Evolutionary conservation across 768 basidiomycete genomes (phyloP).

Genomic region (Holtermanniella nyarrowii): DNA sequence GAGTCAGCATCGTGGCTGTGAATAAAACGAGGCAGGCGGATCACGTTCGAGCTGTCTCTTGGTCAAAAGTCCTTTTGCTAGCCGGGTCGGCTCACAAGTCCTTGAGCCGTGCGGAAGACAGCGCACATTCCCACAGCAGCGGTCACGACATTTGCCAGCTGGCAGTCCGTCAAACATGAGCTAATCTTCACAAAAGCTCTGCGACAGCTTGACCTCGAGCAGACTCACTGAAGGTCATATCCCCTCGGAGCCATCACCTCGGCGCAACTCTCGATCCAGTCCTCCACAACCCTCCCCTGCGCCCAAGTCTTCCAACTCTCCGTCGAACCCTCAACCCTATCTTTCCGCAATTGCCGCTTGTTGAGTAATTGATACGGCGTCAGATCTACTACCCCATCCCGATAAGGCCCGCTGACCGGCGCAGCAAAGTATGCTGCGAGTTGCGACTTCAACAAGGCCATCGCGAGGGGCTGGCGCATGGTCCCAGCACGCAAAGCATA

Average conservation of each 20-base stretch:
- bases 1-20: too few species aligned
- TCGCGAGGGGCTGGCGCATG: constrained; percentile 43
- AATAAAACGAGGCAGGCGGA: too few species aligned
- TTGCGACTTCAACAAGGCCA: constrained; percentile 61
- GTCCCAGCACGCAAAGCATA: constrained; percentile 95
- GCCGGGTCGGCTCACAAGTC: too few species aligned
- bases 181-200: too few species aligned
- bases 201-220: constrained; percentile 20
- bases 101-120: too few species aligned
- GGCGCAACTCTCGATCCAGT: constrained; percentile 82
- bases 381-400: constrained; percentile 56
- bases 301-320: constrained; percentile 73
- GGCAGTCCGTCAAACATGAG: too few species aligned
- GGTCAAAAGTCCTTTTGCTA: too few species aligned
- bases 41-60: too few species aligned
- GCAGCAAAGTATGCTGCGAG: constrained; percentile 52
- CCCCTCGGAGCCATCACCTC: constrained; percentile 49
- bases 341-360: constrained; percentile 58
- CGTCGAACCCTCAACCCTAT: constrained; percentile 62
- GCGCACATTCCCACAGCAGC: too few species aligned
- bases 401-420: constrained; percentile 37
- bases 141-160: too few species aligned
- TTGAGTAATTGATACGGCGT: constrained; percentile 80
- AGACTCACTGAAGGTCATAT: constrained; percentile 21
- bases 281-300: constrained; percentile 72